These are phyloP conservation scores for Parathielavia hyrcaniae DNA, from an alignment of 495 filamentous ascomycete species.

Conservation along the genomic window DNA sequence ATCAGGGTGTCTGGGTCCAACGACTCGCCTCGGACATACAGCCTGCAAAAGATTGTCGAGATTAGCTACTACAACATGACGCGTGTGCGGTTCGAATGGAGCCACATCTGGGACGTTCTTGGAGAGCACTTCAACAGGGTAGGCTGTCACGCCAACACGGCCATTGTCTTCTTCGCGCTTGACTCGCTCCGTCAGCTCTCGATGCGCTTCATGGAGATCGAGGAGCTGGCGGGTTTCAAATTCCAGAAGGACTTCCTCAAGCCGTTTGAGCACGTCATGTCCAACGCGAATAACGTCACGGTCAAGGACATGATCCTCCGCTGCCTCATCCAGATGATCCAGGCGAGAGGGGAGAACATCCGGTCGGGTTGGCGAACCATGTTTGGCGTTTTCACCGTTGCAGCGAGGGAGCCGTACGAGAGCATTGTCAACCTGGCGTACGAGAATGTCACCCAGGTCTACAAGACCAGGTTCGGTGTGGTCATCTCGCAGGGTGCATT, in stretches of 20 bases:
- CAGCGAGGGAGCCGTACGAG: conserved; percentile 88
- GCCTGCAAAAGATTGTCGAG: conserved; percentile 94
- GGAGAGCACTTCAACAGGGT: conserved; percentile 97
- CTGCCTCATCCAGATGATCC: conserved; percentile 99
- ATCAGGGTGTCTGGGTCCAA: conserved; percentile 95
- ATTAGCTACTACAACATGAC: conserved; percentile 99
- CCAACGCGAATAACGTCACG: conserved; percentile 77
- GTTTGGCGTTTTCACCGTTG: conserved; percentile 97
- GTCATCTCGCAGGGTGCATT: conserved; percentile 96
- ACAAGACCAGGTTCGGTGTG: conserved; percentile 91
- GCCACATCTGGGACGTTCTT: conserved; percentile 89
- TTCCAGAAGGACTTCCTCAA: conserved; percentile 99
- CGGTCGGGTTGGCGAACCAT: conserved; percentile 97
- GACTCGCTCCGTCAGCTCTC: conserved; percentile 92
- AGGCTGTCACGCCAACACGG: conserved; percentile 90
- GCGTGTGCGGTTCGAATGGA: conserved; percentile 96
- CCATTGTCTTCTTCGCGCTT: conserved; percentile 92
- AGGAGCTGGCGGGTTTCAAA: conserved; percentile 96
- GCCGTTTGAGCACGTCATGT: conserved; percentile 95
- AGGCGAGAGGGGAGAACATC: conserved; percentile 91
- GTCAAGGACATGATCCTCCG: conserved; percentile 98
- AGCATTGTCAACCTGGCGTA: conserved; percentile 93
- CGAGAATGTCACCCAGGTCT: conserved; percentile 96
- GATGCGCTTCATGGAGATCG: conserved; percentile 98
- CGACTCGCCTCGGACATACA: conserved; percentile 90